Conservation (phyloP, 192 early-diverging fungal species). For the Lobosporangium transversale region DNA sequence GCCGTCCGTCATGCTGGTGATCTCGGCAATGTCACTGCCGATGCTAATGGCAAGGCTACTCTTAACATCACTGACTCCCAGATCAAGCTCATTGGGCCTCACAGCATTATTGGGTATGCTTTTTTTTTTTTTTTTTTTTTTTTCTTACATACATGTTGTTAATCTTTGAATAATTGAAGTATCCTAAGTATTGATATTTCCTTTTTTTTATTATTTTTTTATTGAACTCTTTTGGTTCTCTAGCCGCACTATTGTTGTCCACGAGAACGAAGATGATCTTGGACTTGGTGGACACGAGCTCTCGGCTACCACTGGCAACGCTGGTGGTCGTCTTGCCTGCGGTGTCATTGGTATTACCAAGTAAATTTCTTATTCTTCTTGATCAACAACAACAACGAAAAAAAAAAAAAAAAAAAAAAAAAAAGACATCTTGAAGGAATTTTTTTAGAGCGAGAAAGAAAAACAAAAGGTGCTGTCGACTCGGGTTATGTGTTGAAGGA, state of each 20-base stretch:
- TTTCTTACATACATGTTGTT: too few relatives aligned
- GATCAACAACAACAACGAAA: too few relatives aligned
- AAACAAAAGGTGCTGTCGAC: too few relatives aligned
- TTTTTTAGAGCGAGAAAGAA: too few relatives aligned
- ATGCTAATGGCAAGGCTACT: slow-evolving; percentile 64
- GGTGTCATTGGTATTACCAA: slow-evolving; percentile 88
- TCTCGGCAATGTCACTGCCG: slow-evolving; percentile 83
- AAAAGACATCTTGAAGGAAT: too few relatives aligned
- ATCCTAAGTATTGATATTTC: slow-evolving; percentile 2
- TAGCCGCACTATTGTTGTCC: slow-evolving; percentile 85
- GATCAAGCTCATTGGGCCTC: slow-evolving; percentile 78
- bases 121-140: too few relatives aligned
- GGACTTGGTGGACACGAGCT: slow-evolving; percentile 76
- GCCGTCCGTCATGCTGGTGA: slow-evolving; percentile 86
- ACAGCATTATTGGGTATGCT: slow-evolving; percentile 82
- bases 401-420: too few relatives aligned
- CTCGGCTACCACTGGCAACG: slow-evolving; percentile 87
- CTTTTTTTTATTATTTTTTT: slow-evolving; percentile 6
- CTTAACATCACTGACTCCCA: slow-evolving; percentile 66
- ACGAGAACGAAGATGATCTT: slow-evolving; percentile 87
- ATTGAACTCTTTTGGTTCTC: not conserved
- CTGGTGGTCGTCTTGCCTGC: slow-evolving; percentile 87
- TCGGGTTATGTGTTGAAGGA: too few relatives aligned
- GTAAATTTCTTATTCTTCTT: slow-evolving; percentile 47
- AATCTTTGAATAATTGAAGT: slow-evolving; percentile 52